Evolutionary conservation across 148 eudicot genomes (phyloP).

Genomic region (Vaccinium darrowii): DNA sequence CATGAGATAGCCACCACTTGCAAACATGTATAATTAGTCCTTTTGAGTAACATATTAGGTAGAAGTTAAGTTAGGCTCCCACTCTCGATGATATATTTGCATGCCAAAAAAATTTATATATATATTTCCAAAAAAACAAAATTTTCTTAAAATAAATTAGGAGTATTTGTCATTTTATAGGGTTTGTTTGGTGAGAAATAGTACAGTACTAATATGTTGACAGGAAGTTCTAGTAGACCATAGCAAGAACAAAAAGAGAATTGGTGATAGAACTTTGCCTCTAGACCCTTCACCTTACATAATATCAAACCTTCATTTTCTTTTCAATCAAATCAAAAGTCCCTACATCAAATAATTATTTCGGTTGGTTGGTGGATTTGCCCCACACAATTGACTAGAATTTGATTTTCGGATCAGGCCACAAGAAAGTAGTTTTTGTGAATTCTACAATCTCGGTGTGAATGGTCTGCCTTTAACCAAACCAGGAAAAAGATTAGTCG

Average conservation of each 20-base stretch:
- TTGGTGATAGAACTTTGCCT: not conserved
- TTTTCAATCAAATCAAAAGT: slow-evolving; percentile 9
- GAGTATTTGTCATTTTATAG: not conserved
- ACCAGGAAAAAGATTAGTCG: no score
- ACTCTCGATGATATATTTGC: no score
- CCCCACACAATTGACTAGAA: no score
- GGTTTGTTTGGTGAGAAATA: not conserved
- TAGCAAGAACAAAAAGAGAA: not conserved
- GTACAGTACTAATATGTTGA: slow-evolving; percentile 1
- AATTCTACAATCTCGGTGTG: no score
- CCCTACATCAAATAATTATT: not conserved
- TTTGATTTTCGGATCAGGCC: no score
- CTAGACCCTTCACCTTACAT: not conserved
- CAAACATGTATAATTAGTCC: no score
- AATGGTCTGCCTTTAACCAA: no score
- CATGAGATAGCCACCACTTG: no score
- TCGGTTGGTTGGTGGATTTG: no score
- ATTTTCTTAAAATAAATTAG: not conserved
- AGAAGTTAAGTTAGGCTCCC: no score
- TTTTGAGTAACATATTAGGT: not conserved
- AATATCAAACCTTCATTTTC: slow-evolving; percentile 17
- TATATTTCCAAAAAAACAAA: not conserved
- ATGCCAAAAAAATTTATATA: not conserved
- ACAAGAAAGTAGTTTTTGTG: no score
- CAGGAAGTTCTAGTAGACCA: not conserved